Evolutionary conservation across 257 asterid genomes (phyloP), one percentile per base, ranked within the genome.

Genomic region (Ajuga chamaepitys): DNA sequence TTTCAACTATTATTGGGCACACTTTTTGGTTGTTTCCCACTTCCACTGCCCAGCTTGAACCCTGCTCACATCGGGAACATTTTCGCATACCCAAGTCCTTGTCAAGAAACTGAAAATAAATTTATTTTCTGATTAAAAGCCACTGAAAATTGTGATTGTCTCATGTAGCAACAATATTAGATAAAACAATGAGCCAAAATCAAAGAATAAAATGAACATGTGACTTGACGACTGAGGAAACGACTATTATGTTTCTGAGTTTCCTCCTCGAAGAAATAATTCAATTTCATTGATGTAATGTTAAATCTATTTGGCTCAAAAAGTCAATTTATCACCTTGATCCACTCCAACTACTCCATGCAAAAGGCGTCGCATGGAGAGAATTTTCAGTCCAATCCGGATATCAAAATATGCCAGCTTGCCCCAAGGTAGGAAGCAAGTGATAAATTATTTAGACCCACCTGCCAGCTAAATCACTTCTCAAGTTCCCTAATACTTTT

Each of bases 1-100:
- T 94, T 77, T 94, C 99, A 62, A 94, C 97, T 7, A 83, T 80
- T 75, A 94, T 94, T 2, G 96, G 97, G 78, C 88, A 89, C 50
- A 76, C 83, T 80, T 88, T 85, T 58, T 76, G 79, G 80, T 79
- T 69, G 71, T 74, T 89, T 62, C 98, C 99, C 71, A 90, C 90
- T 85, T 94, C 99, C 79, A 94, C 86, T 11, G 99, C 96, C 99
- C 99, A 94, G 84, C 95, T 94, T 28, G 99, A 94, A 60, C 97
- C 97, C 77, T 83, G 92, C 70, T 89, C 95, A 42, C 74, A 60
- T 67, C 75, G 51, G 59, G 96, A 79, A 66, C 86, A 76, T 66
- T 82, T 82, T 51, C 76, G 78, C 77, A 75, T 72, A 64, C 86
- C 75, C 13, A 77, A 56, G 59, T 88, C 97, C 78, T 85, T 85